These are phyloP conservation scores for Elymus sibiricus DNA, from an alignment of 176 grass and related monocot species.

Conservation along the genomic window DNA sequence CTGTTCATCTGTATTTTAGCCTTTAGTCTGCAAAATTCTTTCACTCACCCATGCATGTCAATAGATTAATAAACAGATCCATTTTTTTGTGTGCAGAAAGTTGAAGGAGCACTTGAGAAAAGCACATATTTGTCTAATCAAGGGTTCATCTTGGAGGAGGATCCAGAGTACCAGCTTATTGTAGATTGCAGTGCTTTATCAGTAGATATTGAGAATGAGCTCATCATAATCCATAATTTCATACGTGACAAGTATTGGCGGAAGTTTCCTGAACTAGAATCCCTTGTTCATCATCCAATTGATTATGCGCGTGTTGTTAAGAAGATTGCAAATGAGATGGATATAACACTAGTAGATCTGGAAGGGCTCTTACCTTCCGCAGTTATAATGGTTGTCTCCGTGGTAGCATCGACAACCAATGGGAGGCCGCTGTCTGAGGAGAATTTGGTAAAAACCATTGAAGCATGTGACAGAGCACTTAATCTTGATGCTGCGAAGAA, in stretches of 20 bases:
- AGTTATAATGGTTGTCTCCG: slow-evolving; percentile 80
- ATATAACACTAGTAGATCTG: slow-evolving; percentile 81
- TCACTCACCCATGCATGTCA: not conserved
- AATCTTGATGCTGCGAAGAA: slow-evolving; percentile 80
- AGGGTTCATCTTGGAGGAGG: slow-evolving; percentile 53
- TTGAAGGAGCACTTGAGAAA: slow-evolving; percentile 76
- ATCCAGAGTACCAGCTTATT: slow-evolving; percentile 85
- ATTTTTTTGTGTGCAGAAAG: slow-evolving; percentile 50
- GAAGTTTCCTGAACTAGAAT: slow-evolving; percentile 88
- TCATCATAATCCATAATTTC: slow-evolving; percentile 93
- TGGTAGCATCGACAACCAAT: slow-evolving; percentile 81
- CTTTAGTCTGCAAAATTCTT: not conserved
- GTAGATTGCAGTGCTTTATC: slow-evolving; percentile 84
- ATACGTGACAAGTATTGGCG: slow-evolving; percentile 80
- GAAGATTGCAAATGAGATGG: slow-evolving; percentile 91
- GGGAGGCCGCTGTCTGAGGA: slow-evolving; percentile 73
- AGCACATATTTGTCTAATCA: slow-evolving; percentile 36
- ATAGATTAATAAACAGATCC: not conserved
- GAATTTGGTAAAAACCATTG: slow-evolving; percentile 63
- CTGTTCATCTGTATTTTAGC: not conserved
- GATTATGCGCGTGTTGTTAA: slow-evolving; percentile 94
- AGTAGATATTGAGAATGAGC: slow-evolving; percentile 88
- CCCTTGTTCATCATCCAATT: slow-evolving; percentile 87
- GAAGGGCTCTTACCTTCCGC: slow-evolving; percentile 93
- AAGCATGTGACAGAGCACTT: slow-evolving; percentile 83